Percentiles rank a stretch among this genome's conserved stretches.
Conservation (phyloP, 2,329 filamentous ascomycete species). For the Juglanconis oblonga region DNA sequence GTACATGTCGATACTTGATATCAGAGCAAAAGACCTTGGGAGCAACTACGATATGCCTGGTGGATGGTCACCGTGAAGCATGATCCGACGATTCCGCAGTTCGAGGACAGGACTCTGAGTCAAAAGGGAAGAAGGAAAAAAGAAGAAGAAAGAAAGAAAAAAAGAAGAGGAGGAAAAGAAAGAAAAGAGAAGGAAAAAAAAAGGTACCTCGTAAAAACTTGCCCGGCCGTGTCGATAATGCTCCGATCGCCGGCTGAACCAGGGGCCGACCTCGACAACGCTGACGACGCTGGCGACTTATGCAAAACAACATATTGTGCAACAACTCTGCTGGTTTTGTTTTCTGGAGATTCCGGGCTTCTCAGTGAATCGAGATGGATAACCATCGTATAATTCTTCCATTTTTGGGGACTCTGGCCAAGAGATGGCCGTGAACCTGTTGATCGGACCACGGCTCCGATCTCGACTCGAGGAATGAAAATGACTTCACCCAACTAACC, state of each 20-base stretch:
- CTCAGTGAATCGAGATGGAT: too few relatives aligned
- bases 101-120: too few relatives aligned
- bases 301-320: too few relatives aligned
- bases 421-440: background rate
- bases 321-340: too few relatives aligned
- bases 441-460: conserved; percentile 4
- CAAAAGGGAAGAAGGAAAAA: too few relatives aligned
- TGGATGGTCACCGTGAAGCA: background rate
- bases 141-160: too few relatives aligned
- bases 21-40: background rate
- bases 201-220: background rate
- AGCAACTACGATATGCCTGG: too few relatives aligned
- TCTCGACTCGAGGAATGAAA: background rate
- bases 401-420: background rate
- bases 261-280: background rate
- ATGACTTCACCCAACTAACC: background rate
- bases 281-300: too few relatives aligned
- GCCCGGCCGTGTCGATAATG: background rate
- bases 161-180: background rate
- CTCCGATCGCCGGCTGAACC: background rate
- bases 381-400: too few relatives aligned
- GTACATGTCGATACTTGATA: background rate
- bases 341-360: too few relatives aligned
- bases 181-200: background rate
- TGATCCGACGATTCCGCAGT: too few relatives aligned